Evolutionary conservation across 176 grass and related monocot species (phyloP).

Genomic region (Carex pumila): DNA sequence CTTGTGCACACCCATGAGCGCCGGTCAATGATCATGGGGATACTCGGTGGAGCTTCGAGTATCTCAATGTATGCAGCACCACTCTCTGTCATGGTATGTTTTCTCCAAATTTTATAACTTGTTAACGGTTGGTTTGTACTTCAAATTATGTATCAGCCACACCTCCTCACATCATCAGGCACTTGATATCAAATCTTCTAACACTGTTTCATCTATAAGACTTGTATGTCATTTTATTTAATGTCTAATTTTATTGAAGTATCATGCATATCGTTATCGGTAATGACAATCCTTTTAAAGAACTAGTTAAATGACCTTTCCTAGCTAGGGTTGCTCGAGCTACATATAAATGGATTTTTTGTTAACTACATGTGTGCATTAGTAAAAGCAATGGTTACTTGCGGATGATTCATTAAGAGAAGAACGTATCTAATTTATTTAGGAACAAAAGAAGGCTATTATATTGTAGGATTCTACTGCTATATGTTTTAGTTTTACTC

Average conservation of each 20-base stretch:
- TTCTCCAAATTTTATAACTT: neutral
- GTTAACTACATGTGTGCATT: neutral
- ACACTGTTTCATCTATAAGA: neutral
- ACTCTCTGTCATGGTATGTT: conserved; percentile 78
- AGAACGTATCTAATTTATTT: neutral
- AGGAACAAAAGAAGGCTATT: neutral
- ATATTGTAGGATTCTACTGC: neutral
- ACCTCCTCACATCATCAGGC: neutral
- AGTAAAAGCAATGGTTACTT: neutral
- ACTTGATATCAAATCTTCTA: neutral
- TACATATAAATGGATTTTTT: neutral
- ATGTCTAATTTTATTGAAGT: neutral
- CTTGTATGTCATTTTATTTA: neutral
- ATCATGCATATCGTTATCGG: neutral
- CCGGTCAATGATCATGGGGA: conserved; percentile 78
- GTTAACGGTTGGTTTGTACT: neutral
- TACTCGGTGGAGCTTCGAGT: conserved; percentile 59
- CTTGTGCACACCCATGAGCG: conserved; percentile 42
- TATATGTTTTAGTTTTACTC: neutral
- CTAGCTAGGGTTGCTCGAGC: neutral
- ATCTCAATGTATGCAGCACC: conserved; percentile 80
- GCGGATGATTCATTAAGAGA: neutral
- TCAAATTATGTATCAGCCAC: neutral
- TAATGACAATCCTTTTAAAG: neutral
- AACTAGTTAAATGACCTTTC: neutral